Base-by-base conservation (phyloP, 768 basidiomycete species). In the Cubamyces lactineus region DNA sequence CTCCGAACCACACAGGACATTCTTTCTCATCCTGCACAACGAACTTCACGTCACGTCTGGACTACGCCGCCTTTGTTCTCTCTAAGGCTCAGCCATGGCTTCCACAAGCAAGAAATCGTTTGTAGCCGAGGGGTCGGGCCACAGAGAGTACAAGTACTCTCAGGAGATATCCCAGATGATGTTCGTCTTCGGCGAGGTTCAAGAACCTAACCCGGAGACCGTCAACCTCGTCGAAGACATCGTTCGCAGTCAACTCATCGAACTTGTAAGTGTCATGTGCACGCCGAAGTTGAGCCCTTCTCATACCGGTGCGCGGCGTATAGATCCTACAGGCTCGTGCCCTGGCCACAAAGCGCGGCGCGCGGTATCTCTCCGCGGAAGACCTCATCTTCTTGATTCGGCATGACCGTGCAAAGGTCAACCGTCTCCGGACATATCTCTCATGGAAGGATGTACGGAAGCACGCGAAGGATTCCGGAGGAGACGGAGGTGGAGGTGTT, bases 371-470 rank as follows among this genome's bases (percentile, higher is more conserved):
- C 41, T 87, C 91, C 2, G 90, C 94, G 0, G 96, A 98, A 74
- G 96, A 98, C 74, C 87, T 98, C 57, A 94, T 98, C 66, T 98
- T 97, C 67, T 88, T 97, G 70, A 94, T 98, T 70, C 88, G 96
- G 5, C 90, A 96, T 68, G 96, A 98, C 77, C 79, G 92, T 65
- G 91, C 90, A 8, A 97, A 96, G 74, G 93, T 98, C 64, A 96
- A 97, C 75, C 82, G 96, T 46, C 79, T 98, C 28, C 78, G 94
- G 38, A 96, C 93, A 11, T 98, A 97, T 71, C 83, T 98, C 23
- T 93, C 92, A 0, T 98, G 96, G 96, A 97, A 96, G 70, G 96
- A 97, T 66, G 96, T 98, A 17, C 85, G 96, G 15, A 97, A 96
- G 69, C 92, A 94, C 62, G 94, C 94, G 5, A 96, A 96, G 72